Conservation (phyloP, 345 rosid species). For the Noccaea bulbosa region DNA sequence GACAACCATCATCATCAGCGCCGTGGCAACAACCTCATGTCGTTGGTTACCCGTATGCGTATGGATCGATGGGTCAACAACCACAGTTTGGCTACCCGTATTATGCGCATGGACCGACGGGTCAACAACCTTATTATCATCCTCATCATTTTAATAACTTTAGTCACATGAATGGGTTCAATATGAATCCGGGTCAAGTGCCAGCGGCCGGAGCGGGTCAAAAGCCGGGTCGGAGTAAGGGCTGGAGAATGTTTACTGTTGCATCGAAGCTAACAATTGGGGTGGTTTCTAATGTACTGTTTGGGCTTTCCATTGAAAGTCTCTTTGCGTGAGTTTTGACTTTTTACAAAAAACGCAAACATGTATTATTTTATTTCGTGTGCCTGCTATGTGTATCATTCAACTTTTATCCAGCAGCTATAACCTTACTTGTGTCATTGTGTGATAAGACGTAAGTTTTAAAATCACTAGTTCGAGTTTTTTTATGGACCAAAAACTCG, state of each 20-base stretch:
- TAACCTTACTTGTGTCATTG: not conserved
- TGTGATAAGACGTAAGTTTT: not conserved
- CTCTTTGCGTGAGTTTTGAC: conserved; percentile 11
- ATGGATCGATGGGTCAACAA: conserved; percentile 22
- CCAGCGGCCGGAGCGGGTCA: conserved; percentile 6
- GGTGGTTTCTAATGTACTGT: conserved; percentile 24
- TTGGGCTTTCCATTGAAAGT: conserved; percentile 26
- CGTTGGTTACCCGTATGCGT: not conserved
- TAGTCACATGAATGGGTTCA: not conserved
- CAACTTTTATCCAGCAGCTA: not conserved
- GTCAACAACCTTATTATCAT: conserved; percentile 25
- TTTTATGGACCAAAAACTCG: no score
- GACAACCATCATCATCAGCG: conserved; percentile 17
- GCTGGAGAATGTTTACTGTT: conserved; percentile 40
- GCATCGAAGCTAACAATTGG: conserved; percentile 39
- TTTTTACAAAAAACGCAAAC: not conserved
- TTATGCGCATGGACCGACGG: conserved; percentile 2
- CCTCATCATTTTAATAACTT: conserved; percentile 7
- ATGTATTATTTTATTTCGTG: not conserved
- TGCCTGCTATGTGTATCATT: not conserved
- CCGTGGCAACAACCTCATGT: not conserved
- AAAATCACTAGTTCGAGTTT: no score
- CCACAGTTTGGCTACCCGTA: not conserved
- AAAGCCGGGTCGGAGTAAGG: conserved; percentile 26
- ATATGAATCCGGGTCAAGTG: conserved; percentile 26